These are phyloP conservation scores for Phytophthora agathidicida DNA, from an alignment of 352 stramenopile species.

Conservation along the genomic window DNA sequence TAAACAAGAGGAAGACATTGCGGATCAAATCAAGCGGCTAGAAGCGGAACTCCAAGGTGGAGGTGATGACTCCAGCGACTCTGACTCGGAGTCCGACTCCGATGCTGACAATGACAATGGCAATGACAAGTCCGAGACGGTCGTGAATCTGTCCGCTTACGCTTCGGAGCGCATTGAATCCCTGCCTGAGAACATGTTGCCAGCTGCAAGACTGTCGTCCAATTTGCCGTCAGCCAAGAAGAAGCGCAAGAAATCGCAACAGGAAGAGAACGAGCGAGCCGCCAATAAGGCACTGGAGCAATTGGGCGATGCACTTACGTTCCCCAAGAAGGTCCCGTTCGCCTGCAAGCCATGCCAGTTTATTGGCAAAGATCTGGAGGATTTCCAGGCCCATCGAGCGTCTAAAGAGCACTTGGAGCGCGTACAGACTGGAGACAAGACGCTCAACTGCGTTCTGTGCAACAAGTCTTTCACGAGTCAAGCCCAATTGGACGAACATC, in stretches of 20 bases:
- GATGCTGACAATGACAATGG: slow-evolving; percentile 31
- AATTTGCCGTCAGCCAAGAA: slow-evolving; percentile 30
- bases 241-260: slow-evolving; percentile 48
- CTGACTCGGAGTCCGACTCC: slow-evolving; percentile 27
- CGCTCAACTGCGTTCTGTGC: slow-evolving; percentile 64
- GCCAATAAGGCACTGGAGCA: slow-evolving; percentile 36
- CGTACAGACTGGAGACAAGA: slow-evolving; percentile 35
- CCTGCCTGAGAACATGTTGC: slow-evolving; percentile 64
- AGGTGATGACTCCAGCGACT: slow-evolving; percentile 37
- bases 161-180: slow-evolving; percentile 66
- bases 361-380: slow-evolving; percentile 70
- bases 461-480: slow-evolving; percentile 83
- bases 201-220: slow-evolving; percentile 36
- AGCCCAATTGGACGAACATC: slow-evolving; percentile 77
- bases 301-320: slow-evolving; percentile 55
- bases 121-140: slow-evolving; percentile 28
- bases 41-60: slow-evolving; percentile 68
- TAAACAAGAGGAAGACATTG: slow-evolving; percentile 60
- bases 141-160: slow-evolving; percentile 76
- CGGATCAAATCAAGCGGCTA: slow-evolving; percentile 68
- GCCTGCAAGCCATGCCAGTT: slow-evolving; percentile 84
- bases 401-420: slow-evolving; percentile 55
- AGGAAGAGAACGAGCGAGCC: slow-evolving; percentile 34
- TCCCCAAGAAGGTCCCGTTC: slow-evolving; percentile 82
- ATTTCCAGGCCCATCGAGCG: slow-evolving; percentile 62